Conservation (phyloP, 192 early-diverging fungal species). For the Backusella australiensis region DNA sequence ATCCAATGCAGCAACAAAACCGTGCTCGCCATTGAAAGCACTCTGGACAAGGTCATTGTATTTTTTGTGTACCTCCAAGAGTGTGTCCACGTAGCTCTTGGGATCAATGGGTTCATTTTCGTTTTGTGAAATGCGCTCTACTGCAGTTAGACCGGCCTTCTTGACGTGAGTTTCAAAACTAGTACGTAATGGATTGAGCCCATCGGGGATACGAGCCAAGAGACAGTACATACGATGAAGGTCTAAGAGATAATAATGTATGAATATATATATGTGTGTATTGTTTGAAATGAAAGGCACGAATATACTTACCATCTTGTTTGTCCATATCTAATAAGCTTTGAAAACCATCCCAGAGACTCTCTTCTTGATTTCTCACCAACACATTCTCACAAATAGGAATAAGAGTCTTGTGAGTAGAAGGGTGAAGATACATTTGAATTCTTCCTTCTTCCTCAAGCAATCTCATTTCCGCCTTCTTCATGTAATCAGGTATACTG, state of each 20-base stretch:
- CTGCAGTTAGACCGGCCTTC: conserved; percentile 73
- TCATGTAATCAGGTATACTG: conserved; percentile 93
- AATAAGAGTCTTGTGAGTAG: conserved; percentile 77
- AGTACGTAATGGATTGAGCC: conserved; percentile 75
- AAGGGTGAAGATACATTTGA: conserved; percentile 82
- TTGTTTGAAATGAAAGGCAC: not conserved
- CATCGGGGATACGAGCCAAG: conserved; percentile 75
- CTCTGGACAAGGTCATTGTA: conserved; percentile 75
- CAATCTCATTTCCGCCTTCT: conserved; percentile 79
- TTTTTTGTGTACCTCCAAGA: conserved; percentile 85
- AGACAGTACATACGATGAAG: conserved; percentile 68
- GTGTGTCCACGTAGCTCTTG: conserved; percentile 86
- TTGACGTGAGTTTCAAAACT: conserved; percentile 79
- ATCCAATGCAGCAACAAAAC: conserved; percentile 89
- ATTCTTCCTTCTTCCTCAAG: conserved; percentile 86
- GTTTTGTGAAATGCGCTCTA: conserved; percentile 53
- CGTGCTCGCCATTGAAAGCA: conserved; percentile 81
- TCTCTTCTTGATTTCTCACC: conserved; percentile 79
- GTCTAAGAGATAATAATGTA: conserved; percentile 43
- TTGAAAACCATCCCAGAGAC: conserved; percentile 89
- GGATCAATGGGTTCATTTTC: conserved; percentile 46
- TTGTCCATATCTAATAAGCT: conserved; percentile 85
- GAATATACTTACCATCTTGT: conserved; percentile 51
- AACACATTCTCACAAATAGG: conserved; percentile 82
- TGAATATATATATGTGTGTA: not conserved